Conservation (phyloP, 2,329 filamentous ascomycete genomes). For the Trematosphaeria pertusa region DNA sequence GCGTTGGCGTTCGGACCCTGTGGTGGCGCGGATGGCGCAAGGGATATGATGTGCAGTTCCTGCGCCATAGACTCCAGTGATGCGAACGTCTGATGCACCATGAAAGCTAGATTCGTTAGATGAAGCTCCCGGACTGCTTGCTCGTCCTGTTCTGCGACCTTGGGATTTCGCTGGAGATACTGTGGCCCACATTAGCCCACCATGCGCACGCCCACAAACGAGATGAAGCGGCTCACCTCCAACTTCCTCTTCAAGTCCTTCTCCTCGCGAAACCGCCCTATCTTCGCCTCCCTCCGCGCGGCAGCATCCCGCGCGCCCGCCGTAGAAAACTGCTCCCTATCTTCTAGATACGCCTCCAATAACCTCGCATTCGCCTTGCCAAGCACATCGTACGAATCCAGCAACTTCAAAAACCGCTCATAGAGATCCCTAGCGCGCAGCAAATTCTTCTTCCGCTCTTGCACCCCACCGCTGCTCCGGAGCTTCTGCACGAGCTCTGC, state of each 20-base stretch:
- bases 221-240: too few species aligned
- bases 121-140: slow-evolving; percentile 81
- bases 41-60: slow-evolving; percentile 81
- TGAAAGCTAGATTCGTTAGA: slow-evolving; percentile 75
- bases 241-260: slow-evolving; percentile 84
- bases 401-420: slow-evolving; percentile 76
- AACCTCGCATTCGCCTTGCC: slow-evolving; percentile 69
- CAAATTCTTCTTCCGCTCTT: slow-evolving; percentile 65
- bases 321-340: slow-evolving; percentile 75
- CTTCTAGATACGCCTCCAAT: slow-evolving; percentile 75
- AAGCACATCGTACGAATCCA: slow-evolving; percentile 82
- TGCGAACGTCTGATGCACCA: slow-evolving; percentile 81
- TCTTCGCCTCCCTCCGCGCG: slow-evolving; percentile 80
- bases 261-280: slow-evolving; percentile 82
- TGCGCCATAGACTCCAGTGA: slow-evolving; percentile 85
- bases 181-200: slow-evolving; percentile 38
- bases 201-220: too few species aligned
- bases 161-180: slow-evolving; percentile 66
- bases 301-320: slow-evolving; percentile 71
- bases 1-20: slow-evolving; percentile 37
- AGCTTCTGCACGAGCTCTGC: slow-evolving; percentile 80
- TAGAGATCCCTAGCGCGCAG: slow-evolving; percentile 71
- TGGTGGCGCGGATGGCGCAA: slow-evolving; percentile 67
- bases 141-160: slow-evolving; percentile 75
- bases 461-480: slow-evolving; percentile 61